A percentile compares a stretch with the other conserved stretches of the same genome.
Conservation (phyloP, 1,139 yeast genomes). For the Pichia sorboxylosa region DNA sequence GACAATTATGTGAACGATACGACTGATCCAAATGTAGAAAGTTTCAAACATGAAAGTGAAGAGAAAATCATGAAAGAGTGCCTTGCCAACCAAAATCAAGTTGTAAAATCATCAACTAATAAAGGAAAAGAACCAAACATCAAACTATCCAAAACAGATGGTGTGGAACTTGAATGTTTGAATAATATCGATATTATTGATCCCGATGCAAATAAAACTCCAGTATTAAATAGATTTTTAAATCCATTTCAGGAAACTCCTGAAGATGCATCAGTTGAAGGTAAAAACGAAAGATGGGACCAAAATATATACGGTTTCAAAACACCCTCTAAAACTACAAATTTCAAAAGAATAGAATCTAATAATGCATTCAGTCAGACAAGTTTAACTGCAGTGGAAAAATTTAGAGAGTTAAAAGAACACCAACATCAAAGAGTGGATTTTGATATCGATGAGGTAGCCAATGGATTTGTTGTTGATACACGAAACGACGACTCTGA, state of each 20-base stretch:
- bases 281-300: conserved; percentile 2
- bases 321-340: conserved; percentile 10
- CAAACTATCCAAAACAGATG: too few relatives aligned
- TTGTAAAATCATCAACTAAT: too few relatives aligned
- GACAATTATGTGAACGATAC: too few relatives aligned
- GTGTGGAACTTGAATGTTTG: too few relatives aligned
- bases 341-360: not conserved
- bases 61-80: too few relatives aligned
- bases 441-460: conserved; percentile 2
- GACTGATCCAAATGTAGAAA: too few relatives aligned
- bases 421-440: conserved; percentile 1
- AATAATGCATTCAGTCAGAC: not conserved
- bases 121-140: too few relatives aligned
- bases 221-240: conserved; percentile 15
- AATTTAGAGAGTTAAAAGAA: conserved; percentile 7
- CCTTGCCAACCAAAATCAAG: too few relatives aligned
- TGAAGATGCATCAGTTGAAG: not conserved
- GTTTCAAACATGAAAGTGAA: too few relatives aligned
- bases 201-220: too few relatives aligned
- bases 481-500: conserved; percentile 1
- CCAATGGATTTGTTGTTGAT: conserved; percentile 7
- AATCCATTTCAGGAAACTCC: conserved; percentile 21
- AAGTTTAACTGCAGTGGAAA: conserved; percentile 3
- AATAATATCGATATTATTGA: too few relatives aligned
- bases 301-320: conserved; percentile 5